Percentiles rank a stretch among this genome's conserved stretches.
phyloP scores from a whole-genome alignment of 164 flowering plant genomes.

The Kalanchoe fedtschenkoi region DNA sequence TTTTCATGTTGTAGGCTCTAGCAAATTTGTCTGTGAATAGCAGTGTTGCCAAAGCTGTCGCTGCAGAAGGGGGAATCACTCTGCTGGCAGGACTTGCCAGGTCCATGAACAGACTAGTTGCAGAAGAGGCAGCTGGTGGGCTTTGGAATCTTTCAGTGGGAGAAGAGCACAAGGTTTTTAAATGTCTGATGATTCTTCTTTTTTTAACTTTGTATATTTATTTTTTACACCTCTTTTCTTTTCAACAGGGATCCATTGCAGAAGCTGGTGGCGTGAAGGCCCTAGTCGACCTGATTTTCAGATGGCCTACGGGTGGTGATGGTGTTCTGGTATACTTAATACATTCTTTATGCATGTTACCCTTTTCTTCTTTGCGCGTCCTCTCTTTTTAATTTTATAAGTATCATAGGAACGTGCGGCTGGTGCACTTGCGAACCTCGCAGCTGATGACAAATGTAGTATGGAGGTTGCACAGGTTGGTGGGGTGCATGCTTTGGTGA shows the following conservation, averaged over 20 bases:
- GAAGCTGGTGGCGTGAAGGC: constrained; percentile 95
- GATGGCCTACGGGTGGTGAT: constrained; percentile 90
- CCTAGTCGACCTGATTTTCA: constrained; percentile 86
- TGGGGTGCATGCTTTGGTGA: constrained; percentile 93
- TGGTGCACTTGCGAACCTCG: constrained; percentile 97
- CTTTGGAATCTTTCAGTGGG: constrained; percentile 99
- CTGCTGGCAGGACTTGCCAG: constrained; percentile 80
- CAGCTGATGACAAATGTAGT: constrained; percentile 97
- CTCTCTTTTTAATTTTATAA: not conserved
- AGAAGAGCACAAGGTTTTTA: constrained; percentile 91
- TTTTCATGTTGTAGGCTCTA: constrained; percentile 53
- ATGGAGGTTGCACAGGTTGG: constrained; percentile 88
- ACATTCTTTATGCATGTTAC: too few species aligned
- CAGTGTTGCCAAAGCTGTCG: constrained; percentile 93
- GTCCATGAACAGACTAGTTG: constrained; percentile 93
- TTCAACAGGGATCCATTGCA: constrained; percentile 76
- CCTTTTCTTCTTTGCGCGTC: not conserved
- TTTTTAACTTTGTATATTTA: not conserved
- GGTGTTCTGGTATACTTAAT: constrained; percentile 72
- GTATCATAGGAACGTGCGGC: constrained; percentile 88
- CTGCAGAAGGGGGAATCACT: constrained; percentile 86
- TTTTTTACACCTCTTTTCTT: not conserved
- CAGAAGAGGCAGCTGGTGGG: constrained; percentile 99
- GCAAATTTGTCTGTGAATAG: constrained; percentile 95
- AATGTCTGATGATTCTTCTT: too few species aligned